Base-by-base conservation (phyloP, 164 flowering plant species). In the Kalanchoe fedtschenkoi region DNA sequence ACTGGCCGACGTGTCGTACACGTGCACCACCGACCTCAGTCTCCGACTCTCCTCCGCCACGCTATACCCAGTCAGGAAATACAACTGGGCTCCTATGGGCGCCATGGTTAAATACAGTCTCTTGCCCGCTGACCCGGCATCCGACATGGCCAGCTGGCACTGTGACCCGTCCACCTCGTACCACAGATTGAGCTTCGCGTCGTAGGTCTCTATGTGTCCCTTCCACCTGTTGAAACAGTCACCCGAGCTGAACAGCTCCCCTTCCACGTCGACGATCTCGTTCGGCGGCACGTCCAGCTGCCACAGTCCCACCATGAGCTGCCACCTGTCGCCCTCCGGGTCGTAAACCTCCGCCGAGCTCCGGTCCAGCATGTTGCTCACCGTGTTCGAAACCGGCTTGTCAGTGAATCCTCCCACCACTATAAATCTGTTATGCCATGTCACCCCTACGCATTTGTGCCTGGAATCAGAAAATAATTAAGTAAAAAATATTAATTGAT, bases 311-410 rank as follows among this genome's bases (percentile, higher is more conserved):
- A 51, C 63, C 54, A 65, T 55, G 14, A 81, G 60, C 7, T 80
- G 73, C 89, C 89, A 87, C 62, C 19, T 73, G 9, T 69, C 65
- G 0, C 43, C 34, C 6, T 32, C 28, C 10, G 71, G 28, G 67
- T 87, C 82, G n/a, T 65, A 77, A 59, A 76, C 77, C 60, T 87
- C 87, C 0, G 78, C 89, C 0, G 89, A 84, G 75, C 86, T 84
- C 1, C 87, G 71, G 28, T 70, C 77, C 32, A 35, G 34, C 1
- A 38, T 58, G 61, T 58, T 62, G 10, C 10, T 62, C 26, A 3
- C 64, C 47, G 21, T n/a, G 34, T 15, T 68, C 70, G 2, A 72
- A 65, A 30, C 39, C 24, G 34, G 77, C 78, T 5, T 19, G 70
- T 53, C 68, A 0, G 81, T 80, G 58, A 85, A 85, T 0, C 91